Percentiles rank a stretch among this genome's conserved stretches.
Evolutionary conservation across 169 alveolate genomes (phyloP).

Genomic region (Eimeria tenella): DNA sequence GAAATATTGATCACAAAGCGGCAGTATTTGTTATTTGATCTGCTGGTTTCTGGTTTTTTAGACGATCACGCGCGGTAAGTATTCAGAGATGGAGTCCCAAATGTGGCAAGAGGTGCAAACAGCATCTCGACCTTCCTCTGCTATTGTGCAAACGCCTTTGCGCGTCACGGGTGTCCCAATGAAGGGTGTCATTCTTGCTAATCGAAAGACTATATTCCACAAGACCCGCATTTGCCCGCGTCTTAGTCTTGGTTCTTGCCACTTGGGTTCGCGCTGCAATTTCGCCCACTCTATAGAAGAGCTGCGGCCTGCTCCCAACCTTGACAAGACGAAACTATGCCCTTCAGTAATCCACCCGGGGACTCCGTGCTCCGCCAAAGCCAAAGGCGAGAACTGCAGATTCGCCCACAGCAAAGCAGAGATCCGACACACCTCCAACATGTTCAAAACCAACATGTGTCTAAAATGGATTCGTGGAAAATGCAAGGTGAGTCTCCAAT

Average conservation of each 20-base stretch:
- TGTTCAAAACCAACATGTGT: conserved; percentile 76
- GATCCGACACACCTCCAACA: conserved; percentile 53
- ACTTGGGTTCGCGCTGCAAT: conserved; percentile 46
- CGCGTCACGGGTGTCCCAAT: conserved; percentile 46
- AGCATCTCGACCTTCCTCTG: not conserved
- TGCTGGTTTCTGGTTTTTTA: not conserved
- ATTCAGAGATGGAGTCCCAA: conserved; percentile 25
- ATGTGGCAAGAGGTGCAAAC: conserved; percentile 46
- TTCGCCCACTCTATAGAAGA: conserved; percentile 64
- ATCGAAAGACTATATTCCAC: conserved; percentile 62
- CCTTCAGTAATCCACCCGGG: conserved; percentile 62
- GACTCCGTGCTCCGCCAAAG: conserved; percentile 24
- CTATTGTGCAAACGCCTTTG: not conserved
- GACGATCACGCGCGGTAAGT: not conserved
- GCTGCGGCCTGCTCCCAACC: conserved; percentile 64
- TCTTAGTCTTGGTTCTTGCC: conserved; percentile 29
- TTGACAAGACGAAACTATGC: conserved; percentile 66
- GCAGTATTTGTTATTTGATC: conserved; percentile 37
- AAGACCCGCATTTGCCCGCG: conserved; percentile 77
- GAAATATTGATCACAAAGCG: not conserved
- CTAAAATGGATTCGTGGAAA: conserved; percentile 72
- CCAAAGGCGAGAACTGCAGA: conserved; percentile 42
- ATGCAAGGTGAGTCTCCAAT: conserved; percentile 46
- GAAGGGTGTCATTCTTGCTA: conserved; percentile 72
- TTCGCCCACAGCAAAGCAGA: conserved; percentile 71